These are phyloP conservation scores for Cucurbita maxima DNA, from an alignment of 306 rosid species.

Conservation along the genomic window DNA sequence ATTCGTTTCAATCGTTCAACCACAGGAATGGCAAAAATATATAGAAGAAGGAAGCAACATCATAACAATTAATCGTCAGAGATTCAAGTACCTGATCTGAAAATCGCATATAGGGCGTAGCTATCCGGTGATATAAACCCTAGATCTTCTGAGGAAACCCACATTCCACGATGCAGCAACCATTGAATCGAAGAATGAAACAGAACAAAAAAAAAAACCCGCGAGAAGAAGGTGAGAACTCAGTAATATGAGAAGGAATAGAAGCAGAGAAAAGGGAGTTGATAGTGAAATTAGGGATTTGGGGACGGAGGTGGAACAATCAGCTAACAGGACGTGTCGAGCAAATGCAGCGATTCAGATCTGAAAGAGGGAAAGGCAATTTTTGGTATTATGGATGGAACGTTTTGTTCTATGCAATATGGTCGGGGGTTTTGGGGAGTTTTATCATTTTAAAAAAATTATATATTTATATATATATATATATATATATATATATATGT, in stretches of 20 bases:
- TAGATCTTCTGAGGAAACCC: neutral
- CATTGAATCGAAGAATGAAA: neutral
- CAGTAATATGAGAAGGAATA: neutral
- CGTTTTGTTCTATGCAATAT: neutral
- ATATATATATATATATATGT: too few relatives aligned
- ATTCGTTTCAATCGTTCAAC: neutral
- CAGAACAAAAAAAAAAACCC: neutral
- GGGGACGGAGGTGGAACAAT: neutral
- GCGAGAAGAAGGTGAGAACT: neutral
- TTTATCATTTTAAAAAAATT: neutral
- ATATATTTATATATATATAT: too few relatives aligned
- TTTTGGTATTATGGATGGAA: neutral
- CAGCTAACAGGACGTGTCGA: neutral
- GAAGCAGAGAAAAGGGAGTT: neutral
- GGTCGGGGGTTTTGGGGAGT: neutral
- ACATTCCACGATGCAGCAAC: neutral
- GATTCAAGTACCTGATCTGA: neutral
- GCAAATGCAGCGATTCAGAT: neutral
- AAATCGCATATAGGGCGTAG: neutral
- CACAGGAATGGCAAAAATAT: too few relatives aligned
- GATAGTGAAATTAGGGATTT: neutral
- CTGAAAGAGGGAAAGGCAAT: slow-evolving; percentile 5
- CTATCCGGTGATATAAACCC: neutral
- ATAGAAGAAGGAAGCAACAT: too few relatives aligned
- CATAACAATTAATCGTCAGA: neutral